Percentiles rank a stretch among this genome's conserved stretches.
Evolutionary conservation across 345 rosid species (phyloP).

Genomic region (Capsella bursapastoris): DNA sequence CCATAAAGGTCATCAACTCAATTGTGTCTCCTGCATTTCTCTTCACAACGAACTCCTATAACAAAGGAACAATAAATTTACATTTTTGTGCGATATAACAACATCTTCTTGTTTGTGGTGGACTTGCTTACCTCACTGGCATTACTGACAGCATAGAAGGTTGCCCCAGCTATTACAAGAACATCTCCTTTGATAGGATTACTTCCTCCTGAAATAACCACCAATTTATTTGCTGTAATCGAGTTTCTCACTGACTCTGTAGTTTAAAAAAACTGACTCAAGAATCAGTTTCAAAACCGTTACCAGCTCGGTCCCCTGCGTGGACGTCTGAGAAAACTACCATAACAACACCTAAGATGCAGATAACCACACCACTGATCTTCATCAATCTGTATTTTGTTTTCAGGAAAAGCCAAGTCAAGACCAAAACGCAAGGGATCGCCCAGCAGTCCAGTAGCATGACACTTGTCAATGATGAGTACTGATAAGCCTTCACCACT

Average conservation of each 20-base stretch:
- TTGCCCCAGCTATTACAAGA: slow-evolving; percentile 73
- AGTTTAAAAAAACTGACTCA: too few species aligned
- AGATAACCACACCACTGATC: slow-evolving; percentile 74
- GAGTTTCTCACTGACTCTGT: neutral
- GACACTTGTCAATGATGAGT: slow-evolving; percentile 84
- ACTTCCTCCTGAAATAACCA: slow-evolving; percentile 54
- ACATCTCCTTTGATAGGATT: slow-evolving; percentile 72
- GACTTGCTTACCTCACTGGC: slow-evolving; percentile 57
- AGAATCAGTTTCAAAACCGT: neutral
- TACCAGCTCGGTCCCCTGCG: slow-evolving; percentile 72
- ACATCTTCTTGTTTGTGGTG: too few species aligned
- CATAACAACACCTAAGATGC: slow-evolving; percentile 79
- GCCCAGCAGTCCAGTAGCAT: slow-evolving; percentile 98
- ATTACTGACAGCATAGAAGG: slow-evolving; percentile 71
- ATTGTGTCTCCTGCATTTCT: slow-evolving; percentile 69
- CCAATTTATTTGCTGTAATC: neutral
- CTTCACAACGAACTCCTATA: slow-evolving; percentile 83
- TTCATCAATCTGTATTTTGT: slow-evolving; percentile 83
- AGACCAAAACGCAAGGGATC: slow-evolving; percentile 88
- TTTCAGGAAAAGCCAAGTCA: slow-evolving; percentile 76
- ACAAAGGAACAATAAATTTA: neutral
- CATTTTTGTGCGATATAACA: neutral
- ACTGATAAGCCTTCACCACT: slow-evolving; percentile 96
- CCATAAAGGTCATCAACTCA: slow-evolving; percentile 82
- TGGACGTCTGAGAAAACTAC: slow-evolving; percentile 96